Base-by-base conservation (phyloP, 1,284 basidiomycete genomes). In the Trichosporon faecale region DNA sequence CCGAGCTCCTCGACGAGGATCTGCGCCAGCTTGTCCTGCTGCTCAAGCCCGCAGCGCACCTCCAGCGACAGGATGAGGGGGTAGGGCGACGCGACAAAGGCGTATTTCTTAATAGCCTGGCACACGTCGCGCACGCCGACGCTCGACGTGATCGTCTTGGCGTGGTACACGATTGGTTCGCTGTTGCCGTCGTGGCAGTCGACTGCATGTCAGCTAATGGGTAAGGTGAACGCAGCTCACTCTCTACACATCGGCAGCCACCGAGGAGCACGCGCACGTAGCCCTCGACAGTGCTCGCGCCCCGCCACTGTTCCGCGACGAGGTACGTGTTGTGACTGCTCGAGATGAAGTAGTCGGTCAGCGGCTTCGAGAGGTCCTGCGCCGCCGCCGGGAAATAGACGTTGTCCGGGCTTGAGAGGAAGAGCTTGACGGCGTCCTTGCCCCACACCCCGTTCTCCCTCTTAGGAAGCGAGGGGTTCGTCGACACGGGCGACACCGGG, bases 291-390 rank as follows among this genome's bases (percentile, higher is more conserved):
- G 96, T 98, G 73, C 93, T 95, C 67, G 91, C 90, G 2, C 97
- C 96, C 9, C 95, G 89, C 69, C 97, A 90, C 79, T 99, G 97
- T 75, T 94, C 89, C 0, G 95, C 95, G 12, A 98, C 90, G 4
- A 99, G 89, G 78, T 99, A 99, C 0, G 97, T 99, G 78, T 99
- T 99, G 80, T 99, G 97, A 35, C 94, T 96, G 18, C 93, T 92
- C 4, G 93, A 95, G 77, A 98, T 91, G 78, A 88, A 97, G 81
- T 98, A 98, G 71, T 97, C 91, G 5, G 89, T 87, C 11, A 98
- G 84, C 0, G 96, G 94, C 0, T 87, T 86, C 0, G 89, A 90
- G 93, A 98, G 89, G 70, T 92, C 88, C 65, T 90, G 88, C 78
- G 55, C 82, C 80, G 25, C 80, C 74, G 60, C 85, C 76, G 72